Evolutionary conservation across 78 protist genomes (phyloP).

Genomic region (Bigelowiella natans): DNA sequence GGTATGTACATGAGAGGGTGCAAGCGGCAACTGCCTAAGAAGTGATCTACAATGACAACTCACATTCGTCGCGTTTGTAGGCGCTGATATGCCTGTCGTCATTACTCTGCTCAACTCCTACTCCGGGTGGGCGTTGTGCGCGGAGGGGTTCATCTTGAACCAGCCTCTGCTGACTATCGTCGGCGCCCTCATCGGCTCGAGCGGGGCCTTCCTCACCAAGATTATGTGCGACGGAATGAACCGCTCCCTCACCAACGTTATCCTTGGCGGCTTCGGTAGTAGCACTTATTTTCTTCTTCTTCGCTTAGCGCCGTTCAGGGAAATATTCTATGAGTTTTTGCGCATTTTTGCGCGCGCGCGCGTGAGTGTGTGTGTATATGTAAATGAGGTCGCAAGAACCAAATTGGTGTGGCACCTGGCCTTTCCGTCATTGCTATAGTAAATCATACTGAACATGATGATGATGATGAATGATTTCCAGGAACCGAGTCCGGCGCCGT

Average conservation of each 20-base stretch:
- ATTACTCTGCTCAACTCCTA: constrained; percentile 84
- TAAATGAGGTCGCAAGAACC: no score
- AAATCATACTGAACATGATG: no score
- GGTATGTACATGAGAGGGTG: constrained; percentile 7
- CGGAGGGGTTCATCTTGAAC: constrained; percentile 40
- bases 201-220: constrained; percentile 90
- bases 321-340: not conserved
- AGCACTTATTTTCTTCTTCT: no score
- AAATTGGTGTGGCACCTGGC: no score
- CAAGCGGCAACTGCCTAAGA: not conserved
- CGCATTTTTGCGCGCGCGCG: not conserved
- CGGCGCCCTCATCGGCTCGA: constrained; percentile 88
- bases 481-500: no score
- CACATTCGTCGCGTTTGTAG: constrained; percentile 6
- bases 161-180: constrained; percentile 62
- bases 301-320: no score
- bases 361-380: not conserved
- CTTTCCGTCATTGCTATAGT: no score
- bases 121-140: constrained; percentile 57
- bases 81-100: constrained; percentile 98
- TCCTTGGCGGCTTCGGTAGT: constrained; percentile 79
- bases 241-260: constrained; percentile 69
- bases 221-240: constrained; percentile 92
- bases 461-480: no score
- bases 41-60: not conserved